Percentiles rank a stretch among this genome's conserved stretches.
phyloP scores from a whole-genome alignment of 306 rosid genomes.

The Datisca glomerata region DNA sequence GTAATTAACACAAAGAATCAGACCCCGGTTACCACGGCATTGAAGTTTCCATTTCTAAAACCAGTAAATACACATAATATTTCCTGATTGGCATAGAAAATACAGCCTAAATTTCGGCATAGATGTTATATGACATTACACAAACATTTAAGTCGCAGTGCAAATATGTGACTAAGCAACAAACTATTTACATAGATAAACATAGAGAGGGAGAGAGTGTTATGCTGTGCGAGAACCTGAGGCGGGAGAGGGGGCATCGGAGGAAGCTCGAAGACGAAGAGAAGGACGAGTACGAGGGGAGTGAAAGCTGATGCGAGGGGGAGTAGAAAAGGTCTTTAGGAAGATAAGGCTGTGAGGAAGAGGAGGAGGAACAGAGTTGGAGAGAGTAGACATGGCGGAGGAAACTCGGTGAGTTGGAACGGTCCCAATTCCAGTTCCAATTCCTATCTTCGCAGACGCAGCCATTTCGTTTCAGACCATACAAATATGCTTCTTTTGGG shows the following conservation, averaged over 20 bases:
- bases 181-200: neutral
- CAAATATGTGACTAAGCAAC: slow-evolving; percentile 10
- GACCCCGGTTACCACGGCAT: no score
- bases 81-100: neutral
- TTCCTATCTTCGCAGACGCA: slow-evolving; percentile 45
- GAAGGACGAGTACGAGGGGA: slow-evolving; percentile 23
- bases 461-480: slow-evolving; percentile 64
- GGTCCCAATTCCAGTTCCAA: slow-evolving; percentile 25
- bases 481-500: no score
- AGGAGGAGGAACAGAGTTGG: slow-evolving; percentile 22
- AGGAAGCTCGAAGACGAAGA: slow-evolving; percentile 41
- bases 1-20: no score
- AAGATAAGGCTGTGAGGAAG: slow-evolving; percentile 20
- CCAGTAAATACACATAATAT: neutral
- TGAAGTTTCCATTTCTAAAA: neutral
- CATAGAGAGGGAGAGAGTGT: slow-evolving; percentile 1
- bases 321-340: slow-evolving; percentile 22
- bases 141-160: neutral
- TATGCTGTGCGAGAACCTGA: slow-evolving; percentile 30
- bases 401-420: slow-evolving; percentile 53
- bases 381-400: slow-evolving; percentile 25
- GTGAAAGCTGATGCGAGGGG: slow-evolving; percentile 24
- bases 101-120: neutral
- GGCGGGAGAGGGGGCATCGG: slow-evolving; percentile 22
- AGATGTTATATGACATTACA: no score